Evolutionary conservation across 345 rosid genomes (phyloP), one percentile per base, ranked within the genome.

Genomic region (Eucalyptus tenuipes): DNA sequence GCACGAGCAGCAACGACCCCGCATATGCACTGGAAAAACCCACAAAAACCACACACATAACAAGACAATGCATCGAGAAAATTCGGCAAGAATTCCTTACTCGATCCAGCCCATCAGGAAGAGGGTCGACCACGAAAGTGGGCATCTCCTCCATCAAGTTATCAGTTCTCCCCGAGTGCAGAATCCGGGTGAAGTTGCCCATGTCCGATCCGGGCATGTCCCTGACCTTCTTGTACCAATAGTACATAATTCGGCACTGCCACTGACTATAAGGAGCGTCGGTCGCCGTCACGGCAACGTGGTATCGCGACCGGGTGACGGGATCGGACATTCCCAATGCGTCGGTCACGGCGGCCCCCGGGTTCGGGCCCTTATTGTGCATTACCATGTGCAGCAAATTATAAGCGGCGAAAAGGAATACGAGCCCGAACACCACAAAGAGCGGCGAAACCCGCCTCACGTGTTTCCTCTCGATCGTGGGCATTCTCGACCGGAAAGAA

Each of bases 241-340:
- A 96, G 82, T 94, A 94, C 97, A 95, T 96, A 47, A 96, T 93
- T 88, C 96, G 93, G 90, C 95, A 95, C 90, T 96, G 98, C 98
- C 98, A 96, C 89, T 96, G 94, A 90, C 97, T 96, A 89, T 96
- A 96, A 13, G 95, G 91, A 64, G 96, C 91, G 92, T 90, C 94
- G 12, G 97, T 94, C 85, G 97, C 97, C 2, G 97, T 95, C 64
- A 96, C 91, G 52, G 96, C 97, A 89, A 96, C 95, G 91, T 96
- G 98, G 85, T 87, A 96, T 71, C 88, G 94, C 31, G 40, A 84
- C 31, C 49, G 24, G 55, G 57, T 49, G 15, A 10, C 13, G 87
- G 45, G 44, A 86, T 93, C 93, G 25, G 91, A 88, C 5, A 80
- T 48, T 33, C 87, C 92, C 85, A 85, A 49, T 86, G 89, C 90